These are phyloP conservation scores for Albophoma yamanashiensis DNA, from an alignment of 2,329 filamentous ascomycete genomes.

Conservation along the genomic window DNA sequence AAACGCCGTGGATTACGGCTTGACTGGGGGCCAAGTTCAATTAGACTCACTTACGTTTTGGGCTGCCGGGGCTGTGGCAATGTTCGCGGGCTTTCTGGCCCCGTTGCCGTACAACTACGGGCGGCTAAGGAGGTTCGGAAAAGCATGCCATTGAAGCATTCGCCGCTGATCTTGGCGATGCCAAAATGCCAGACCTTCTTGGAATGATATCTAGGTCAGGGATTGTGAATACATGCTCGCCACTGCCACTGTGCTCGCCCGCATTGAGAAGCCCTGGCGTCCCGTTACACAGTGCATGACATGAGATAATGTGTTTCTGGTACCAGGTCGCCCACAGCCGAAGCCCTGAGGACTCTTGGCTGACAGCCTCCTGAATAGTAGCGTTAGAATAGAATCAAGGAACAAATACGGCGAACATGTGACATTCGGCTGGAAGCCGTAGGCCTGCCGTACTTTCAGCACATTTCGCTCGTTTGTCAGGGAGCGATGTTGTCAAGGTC, in stretches of 20 bases:
- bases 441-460: no score
- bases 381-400: no score
- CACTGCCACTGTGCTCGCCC: not conserved
- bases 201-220: not conserved
- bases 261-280: not conserved
- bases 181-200: not conserved
- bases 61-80: conserved; percentile 33
- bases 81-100: conserved; percentile 32
- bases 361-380: not conserved
- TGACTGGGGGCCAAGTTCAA: conserved; percentile 39
- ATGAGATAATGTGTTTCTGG: not conserved
- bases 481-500: no score
- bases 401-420: no score
- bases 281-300: not conserved
- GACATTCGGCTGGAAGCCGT: no score
- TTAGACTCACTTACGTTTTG: conserved; percentile 39
- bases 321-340: not conserved
- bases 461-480: no score
- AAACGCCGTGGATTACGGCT: conserved; percentile 42
- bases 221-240: not conserved
- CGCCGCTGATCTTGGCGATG: no score
- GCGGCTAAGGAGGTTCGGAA: conserved; percentile 36
- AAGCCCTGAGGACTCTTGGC: not conserved
- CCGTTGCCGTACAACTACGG: conserved; percentile 44
- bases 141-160: conserved; percentile 28